phyloP scores from a whole-genome alignment of 106 monocot genomes.

The Allium sativum region DNA sequence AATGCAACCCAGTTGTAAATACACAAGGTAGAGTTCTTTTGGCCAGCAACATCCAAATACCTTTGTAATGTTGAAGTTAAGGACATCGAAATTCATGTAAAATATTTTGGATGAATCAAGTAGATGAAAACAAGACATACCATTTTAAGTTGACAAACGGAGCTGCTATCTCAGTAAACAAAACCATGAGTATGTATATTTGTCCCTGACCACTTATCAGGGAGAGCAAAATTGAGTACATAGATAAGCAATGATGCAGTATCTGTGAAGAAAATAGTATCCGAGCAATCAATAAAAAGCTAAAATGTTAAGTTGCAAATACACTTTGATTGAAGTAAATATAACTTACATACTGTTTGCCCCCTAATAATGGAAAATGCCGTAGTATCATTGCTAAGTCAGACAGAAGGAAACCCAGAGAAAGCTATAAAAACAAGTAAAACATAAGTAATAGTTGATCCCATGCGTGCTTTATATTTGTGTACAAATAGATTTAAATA shows the following conservation, averaged over 20 bases:
- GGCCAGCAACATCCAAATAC: constrained; percentile 16
- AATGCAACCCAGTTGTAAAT: constrained; percentile 18
- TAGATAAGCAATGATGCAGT: constrained; percentile 46
- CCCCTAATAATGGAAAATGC: constrained; percentile 75
- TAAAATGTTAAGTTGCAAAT: not conserved
- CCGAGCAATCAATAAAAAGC: not conserved
- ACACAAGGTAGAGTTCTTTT: constrained; percentile 18
- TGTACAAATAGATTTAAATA: no score
- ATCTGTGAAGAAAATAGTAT: constrained; percentile 18
- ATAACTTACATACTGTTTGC: constrained; percentile 77
- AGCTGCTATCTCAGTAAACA: constrained; percentile 53
- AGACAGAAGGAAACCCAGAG: constrained; percentile 73
- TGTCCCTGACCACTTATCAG: constrained; percentile 40
- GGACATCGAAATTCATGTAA: no score
- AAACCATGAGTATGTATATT: constrained; percentile 52
- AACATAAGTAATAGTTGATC: not conserved
- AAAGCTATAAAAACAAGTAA: constrained; percentile 35
- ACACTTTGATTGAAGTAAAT: not conserved
- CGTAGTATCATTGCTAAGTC: constrained; percentile 83
- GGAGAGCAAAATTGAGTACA: constrained; percentile 38
- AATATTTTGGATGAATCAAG: not conserved
- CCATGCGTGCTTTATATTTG: no score
- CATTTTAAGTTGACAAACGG: constrained; percentile 62
- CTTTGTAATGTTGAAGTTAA: not conserved
- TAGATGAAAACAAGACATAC: constrained; percentile 12